Percentiles rank a stretch among this genome's conserved stretches.
Conservation (phyloP, 2,329 filamentous ascomycete species). For the Scedosporium apiospermum region DNA sequence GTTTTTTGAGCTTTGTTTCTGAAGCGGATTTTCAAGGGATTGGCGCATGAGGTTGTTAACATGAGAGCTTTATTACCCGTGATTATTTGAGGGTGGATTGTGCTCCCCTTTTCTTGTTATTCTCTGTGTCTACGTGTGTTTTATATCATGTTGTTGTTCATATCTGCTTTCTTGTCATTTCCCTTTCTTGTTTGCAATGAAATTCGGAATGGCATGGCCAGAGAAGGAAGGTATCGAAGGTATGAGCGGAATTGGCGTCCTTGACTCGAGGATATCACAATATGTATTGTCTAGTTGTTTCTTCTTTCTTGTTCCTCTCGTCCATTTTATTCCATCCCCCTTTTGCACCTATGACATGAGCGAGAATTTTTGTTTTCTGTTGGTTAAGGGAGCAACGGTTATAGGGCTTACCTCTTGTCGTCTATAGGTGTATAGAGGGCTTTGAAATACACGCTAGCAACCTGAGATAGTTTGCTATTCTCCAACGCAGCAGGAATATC, state of each 20-base stretch:
- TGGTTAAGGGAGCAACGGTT: neutral
- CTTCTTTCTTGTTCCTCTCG: neutral
- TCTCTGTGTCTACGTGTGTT: neutral
- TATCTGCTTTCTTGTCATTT: neutral
- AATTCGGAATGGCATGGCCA: conserved; percentile 6
- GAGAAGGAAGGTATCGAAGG: neutral
- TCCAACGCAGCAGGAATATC: too few species aligned
- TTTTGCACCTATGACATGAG: neutral
- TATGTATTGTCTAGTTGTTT: neutral
- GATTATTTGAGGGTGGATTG: too few species aligned
- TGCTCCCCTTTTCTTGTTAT: neutral
- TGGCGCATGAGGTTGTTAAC: too few species aligned
- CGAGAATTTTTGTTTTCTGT: neutral
- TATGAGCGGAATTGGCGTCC: conserved; percentile 3
- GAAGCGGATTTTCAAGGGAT: too few species aligned
- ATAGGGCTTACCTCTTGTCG: neutral
- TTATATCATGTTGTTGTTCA: neutral
- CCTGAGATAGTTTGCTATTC: neutral
- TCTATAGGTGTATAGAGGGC: neutral
- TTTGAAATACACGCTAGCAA: neutral
- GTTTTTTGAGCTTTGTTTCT: too few species aligned
- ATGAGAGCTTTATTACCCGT: too few species aligned
- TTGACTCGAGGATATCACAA: conserved; percentile 1
- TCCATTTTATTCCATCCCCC: neutral
- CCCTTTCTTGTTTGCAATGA: neutral